Base-by-base conservation (phyloP, 345 rosid species). In the Brassica carinata region DNA sequence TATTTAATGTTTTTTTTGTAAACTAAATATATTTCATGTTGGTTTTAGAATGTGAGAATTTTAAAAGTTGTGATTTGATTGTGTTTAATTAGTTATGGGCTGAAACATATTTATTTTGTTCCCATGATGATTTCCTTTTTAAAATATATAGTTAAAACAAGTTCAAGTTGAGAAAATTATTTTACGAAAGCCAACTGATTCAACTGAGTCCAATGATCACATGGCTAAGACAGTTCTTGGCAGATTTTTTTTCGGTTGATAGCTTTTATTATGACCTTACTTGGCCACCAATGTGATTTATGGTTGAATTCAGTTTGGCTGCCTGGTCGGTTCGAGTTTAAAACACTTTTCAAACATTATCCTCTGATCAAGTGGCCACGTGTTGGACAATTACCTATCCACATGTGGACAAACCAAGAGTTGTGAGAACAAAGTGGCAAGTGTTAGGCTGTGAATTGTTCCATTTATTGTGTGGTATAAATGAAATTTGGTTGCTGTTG, bases 401-500 rank as follows among this genome's bases (percentile, higher is more conserved):
- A 72, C 77, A 57, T 5, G 43, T 31, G 36, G 5, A 29, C 10
- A 57, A 5, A 73, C 75, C 78, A 73, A 79, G 77, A 74, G 74
- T 67, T 33, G 23, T 58, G 69, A 73, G 45, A 55, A 29, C 10
- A 48, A 38, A 57, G 64, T 55, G 69, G 73, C 59, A 57, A 73
- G 61, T 66, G 73, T 40, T 73, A 57, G 71, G 74, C 57, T 2
- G 67, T 73, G 69, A 30, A 55, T 72, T 58, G 71, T 73, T 79
- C 45, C 18, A 73, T 67, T 73, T 72, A 79, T 73, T 64, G 64
- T 31, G 19, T 64, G 76, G 51, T 43, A 33, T 77, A 62, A 63
- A 71, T 77, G 65, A 63, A 67, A 71, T 29, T 64, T 64, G 76
- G 57, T 71, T 3, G 74, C 26, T 45, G 78, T 67, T 73, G 74